Evolutionary conservation across 1,284 basidiomycete genomes (phyloP).

Genomic region (Flammula alnicola): DNA sequence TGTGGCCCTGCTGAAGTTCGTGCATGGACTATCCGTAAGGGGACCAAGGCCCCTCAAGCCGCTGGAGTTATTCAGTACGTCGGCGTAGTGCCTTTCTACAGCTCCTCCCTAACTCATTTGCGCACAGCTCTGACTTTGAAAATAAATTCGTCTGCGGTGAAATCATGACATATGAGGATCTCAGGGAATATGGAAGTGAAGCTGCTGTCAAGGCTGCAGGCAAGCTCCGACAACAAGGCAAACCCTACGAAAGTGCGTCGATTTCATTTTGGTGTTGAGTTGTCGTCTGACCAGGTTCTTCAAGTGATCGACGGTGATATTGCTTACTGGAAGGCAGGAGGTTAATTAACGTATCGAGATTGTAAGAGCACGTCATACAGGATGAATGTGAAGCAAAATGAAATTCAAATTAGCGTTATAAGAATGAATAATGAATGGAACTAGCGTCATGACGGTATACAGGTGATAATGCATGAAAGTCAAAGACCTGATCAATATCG

Average conservation of each 20-base stretch:
- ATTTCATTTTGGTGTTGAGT: conserved; percentile 5
- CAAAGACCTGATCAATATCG: too few species aligned
- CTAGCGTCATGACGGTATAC: too few species aligned
- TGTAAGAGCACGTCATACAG: too few species aligned
- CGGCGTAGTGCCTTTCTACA: conserved; percentile 10
- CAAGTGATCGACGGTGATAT: conserved; percentile 84
- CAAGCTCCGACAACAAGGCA: conserved; percentile 95
- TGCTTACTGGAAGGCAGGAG: conserved; percentile 83
- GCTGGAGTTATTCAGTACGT: conserved; percentile 98
- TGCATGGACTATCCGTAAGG: conserved; percentile 96
- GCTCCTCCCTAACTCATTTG: conserved; percentile 14
- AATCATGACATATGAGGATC: conserved; percentile 93
- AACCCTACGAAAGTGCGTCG: conserved; percentile 88
- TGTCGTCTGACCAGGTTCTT: conserved; percentile 12
- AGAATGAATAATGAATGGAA: too few species aligned
- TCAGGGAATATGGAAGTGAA: conserved; percentile 93
- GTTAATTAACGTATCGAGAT: too few species aligned
- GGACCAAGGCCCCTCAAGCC: conserved; percentile 94
- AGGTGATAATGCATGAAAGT: conserved; percentile 6
- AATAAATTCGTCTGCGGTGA: conserved; percentile 99
- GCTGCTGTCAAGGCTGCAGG: conserved; percentile 92
- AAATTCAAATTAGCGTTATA: too few species aligned
- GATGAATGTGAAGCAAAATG: too few species aligned
- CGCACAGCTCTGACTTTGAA: conserved; percentile 86
- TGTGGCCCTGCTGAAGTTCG: conserved; percentile 97